A percentile compares a stretch with the other conserved stretches of the same genome.
These are phyloP conservation scores for Bimuria novae-zelandiae DNA, from an alignment of 2,329 filamentous ascomycete genomes.

Conservation along the genomic window DNA sequence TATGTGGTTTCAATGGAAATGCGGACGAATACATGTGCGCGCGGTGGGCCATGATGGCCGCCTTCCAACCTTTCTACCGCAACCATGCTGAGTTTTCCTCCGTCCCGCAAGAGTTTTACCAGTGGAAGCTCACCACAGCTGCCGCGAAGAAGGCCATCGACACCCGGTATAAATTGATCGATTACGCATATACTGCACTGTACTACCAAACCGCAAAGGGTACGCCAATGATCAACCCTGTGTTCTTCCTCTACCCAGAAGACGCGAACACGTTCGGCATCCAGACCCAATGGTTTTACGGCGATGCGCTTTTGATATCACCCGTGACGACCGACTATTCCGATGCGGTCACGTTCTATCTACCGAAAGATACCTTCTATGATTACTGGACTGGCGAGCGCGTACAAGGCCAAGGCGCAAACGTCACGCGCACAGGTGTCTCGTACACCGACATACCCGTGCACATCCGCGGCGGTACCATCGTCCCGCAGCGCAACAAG, in stretches of 20 bases:
- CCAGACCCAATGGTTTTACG: conserved; percentile 64
- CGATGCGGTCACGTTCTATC: conserved; percentile 60
- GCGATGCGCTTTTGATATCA: conserved; percentile 60
- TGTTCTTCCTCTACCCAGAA: conserved; percentile 72
- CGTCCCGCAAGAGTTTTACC: conserved; percentile 73
- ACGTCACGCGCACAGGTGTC: conserved; percentile 52
- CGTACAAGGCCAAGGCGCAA: conserved; percentile 53
- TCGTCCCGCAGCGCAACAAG: conserved; percentile 63
- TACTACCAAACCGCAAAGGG: conserved; percentile 64
- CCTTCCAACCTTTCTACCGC: conserved; percentile 76
- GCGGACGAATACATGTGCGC: conserved; percentile 72
- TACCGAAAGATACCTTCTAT: conserved; percentile 64
- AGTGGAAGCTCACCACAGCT: conserved; percentile 65
- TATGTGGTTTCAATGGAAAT: conserved; percentile 74
- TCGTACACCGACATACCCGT: conserved; percentile 64
- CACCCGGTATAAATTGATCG: conserved; percentile 75
- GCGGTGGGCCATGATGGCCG: conserved; percentile 75
- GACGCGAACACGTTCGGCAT: conserved; percentile 59
- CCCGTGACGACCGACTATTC: conserved; percentile 59
- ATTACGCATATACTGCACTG: conserved; percentile 78
- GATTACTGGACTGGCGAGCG: conserved; percentile 60
- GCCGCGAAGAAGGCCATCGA: conserved; percentile 71
- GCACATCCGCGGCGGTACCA: conserved; percentile 67
- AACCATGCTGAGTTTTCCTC: conserved; percentile 66
- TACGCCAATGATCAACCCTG: conserved; percentile 67